Percentiles rank a stretch among this genome's conserved stretches.
Evolutionary conservation across 2,329 filamentous ascomycete species (phyloP).

Genomic region (Diaporthe ampelina): DNA sequence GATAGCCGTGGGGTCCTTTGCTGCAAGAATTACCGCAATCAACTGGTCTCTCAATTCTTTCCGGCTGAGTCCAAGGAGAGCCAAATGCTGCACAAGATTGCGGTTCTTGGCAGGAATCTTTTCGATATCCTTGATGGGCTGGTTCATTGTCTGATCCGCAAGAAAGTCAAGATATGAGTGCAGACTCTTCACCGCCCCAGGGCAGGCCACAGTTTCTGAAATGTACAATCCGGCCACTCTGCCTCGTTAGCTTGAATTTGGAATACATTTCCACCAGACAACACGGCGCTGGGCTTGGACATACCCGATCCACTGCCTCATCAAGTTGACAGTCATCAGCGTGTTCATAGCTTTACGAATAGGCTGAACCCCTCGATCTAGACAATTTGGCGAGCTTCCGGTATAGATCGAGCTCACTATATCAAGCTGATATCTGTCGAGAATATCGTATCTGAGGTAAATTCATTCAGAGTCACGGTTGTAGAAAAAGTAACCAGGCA

Average conservation of each 20-base stretch:
- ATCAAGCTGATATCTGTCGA: neutral
- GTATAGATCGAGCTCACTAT: neutral
- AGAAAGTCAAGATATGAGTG: neutral
- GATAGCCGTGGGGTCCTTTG: neutral
- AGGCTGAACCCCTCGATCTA: neutral
- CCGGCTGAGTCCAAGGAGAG: neutral
- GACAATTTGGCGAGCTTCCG: neutral
- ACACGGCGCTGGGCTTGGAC: neutral
- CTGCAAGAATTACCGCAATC: neutral
- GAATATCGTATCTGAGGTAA: neutral
- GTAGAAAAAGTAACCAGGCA: neutral
- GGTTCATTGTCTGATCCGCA: neutral
- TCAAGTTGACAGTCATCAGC: neutral
- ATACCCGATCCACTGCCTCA: neutral
- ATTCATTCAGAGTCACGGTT: neutral
- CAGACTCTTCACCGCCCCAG: neutral
- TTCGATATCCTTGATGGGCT: neutral
- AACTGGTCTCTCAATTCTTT: neutral
- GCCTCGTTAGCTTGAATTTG: neutral
- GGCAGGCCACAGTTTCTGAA: neutral
- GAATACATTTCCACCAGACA: neutral
- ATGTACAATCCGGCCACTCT: neutral
- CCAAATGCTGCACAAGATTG: neutral
- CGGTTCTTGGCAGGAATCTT: neutral
- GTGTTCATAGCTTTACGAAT: neutral